Evolutionary conservation across 345 rosid species (phyloP), one percentile per base, ranked within the genome.

Genomic region (Pugionium dolabratum): DNA sequence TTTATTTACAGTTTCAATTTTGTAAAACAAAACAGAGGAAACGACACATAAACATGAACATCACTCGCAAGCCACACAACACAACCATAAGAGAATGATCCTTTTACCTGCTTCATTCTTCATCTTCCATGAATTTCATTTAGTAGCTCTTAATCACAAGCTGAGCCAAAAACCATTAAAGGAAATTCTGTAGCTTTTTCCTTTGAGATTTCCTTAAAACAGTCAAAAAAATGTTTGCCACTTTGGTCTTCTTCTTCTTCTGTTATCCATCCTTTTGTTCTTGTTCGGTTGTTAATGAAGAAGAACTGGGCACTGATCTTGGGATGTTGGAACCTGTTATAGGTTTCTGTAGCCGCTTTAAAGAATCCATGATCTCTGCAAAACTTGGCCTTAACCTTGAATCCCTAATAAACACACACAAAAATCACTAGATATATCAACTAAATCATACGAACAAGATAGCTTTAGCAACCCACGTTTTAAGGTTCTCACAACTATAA

Each of bases 311-410:
- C 47, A 36, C 70, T 56, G 81, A 73, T 74, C 92, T 76, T 1
- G 83, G 80, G 59, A 58, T 82, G 45, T 75, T 79, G 40, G 83
- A 25, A 49, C 78, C 71, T 39, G 85, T 79, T 67, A 81, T 58
- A 7, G 96, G 89, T 79, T 73, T 93, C 82, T 89, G 97, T 71
- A 87, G 75, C 18, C 88, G 86, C 84, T 84, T 90, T 87, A 93
- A 73, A 45, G 82, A 86, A 50, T 89, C 90, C 94, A 93, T 86
- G 52, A 93, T 93, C 82, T 87, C 97, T 6, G 88, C 83, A 76
- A 93, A 93, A 54, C 96, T 78, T 18, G 97, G 98, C 74, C 98
- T 81, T 82, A 90, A 62, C 82, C 43, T 87, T 41, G 97, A 86
- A 80, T 93, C 94, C 70, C 98, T 93, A 30, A 5, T 36, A 18